Evolutionary conservation across 345 rosid species (phyloP), one percentile per base, ranked within the genome.

Genomic region (Heritiera fomes): DNA sequence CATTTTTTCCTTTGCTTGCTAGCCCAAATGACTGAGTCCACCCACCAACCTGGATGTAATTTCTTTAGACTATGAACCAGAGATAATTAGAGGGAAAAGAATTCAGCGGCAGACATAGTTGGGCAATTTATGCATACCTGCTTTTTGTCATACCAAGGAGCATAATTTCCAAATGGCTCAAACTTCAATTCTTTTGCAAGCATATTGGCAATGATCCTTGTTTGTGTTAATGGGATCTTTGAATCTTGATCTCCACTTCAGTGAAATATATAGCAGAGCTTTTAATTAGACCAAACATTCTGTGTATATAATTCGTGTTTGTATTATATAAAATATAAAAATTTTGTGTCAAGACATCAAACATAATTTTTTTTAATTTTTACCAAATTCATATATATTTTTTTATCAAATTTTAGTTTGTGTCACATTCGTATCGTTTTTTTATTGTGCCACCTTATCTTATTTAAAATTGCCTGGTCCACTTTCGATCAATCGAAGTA

Each of bases 21-120:
- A 9, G 28, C 30, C 71, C 71, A 67, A 67, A 67, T 67, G 71
- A 67, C 17, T 67, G 71, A 41, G 30, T 67, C 71, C 71, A 67
- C 50, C 52, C 71, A 66, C 71, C 71, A 43, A 66, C 50, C 32
- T 67, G 71, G 43, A 7, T 18, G 14, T 17, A 18, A 28, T 9
- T 40, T 34, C 38, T 18, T 41, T 18, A 38, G 45, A 41, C 30
- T 10, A 41, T 41, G 50, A 41, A 66, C 7, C 70, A 6, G 70
- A 40, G 18, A 65, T 18, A 7, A 17, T 40, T 18, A 40, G 0
- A 32, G 15, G 50, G 28, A 18, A 66, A 18, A 18, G 30, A 41
- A 41, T 66, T 66, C 4, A 13, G 41, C 2, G 32, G 43, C 41
- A 63, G 67, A 6, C n/a, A 6, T 63, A 15, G 5, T 34, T 62